These are phyloP conservation scores for Pythium dissotocum DNA, from an alignment of 352 stramenopile species.

Conservation along the genomic window DNA sequence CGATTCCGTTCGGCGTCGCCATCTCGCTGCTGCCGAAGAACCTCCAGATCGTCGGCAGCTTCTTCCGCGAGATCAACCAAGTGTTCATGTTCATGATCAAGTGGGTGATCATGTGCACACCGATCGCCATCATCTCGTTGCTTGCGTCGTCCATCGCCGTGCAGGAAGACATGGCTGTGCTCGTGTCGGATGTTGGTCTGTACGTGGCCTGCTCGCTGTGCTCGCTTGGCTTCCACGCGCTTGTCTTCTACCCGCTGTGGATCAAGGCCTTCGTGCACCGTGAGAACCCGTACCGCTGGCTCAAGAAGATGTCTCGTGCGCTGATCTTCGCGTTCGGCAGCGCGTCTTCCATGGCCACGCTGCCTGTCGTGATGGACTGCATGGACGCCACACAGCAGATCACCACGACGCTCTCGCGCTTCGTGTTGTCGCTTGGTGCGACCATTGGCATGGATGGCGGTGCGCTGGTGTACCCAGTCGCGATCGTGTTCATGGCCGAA, in stretches of 20 bases:
- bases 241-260: conserved; percentile 38
- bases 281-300: conserved; percentile 32
- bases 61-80: conserved; percentile 36
- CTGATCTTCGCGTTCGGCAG: conserved; percentile 38
- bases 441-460: conserved; percentile 34
- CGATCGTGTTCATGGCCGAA: conserved; percentile 37
- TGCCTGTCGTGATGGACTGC: conserved; percentile 36
- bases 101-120: conserved; percentile 41
- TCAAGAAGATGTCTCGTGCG: conserved; percentile 32
- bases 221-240: conserved; percentile 23
- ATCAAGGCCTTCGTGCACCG: conserved; percentile 27
- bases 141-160: conserved; percentile 31
- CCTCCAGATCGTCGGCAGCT: conserved; percentile 23
- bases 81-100: conserved; percentile 42
- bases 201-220: conserved; percentile 31
- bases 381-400: conserved; percentile 32
- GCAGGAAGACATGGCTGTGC: conserved; percentile 30
- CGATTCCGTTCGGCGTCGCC: conserved; percentile 35
- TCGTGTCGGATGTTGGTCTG: conserved; percentile 37
- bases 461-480: conserved; percentile 29
- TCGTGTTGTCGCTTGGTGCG: conserved; percentile 34
- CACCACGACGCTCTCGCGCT: conserved; percentile 28
- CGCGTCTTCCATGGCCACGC: conserved; percentile 41
- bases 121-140: conserved; percentile 39
- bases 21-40: conserved; percentile 22